Evolutionary conservation across 1,284 basidiomycete genomes (phyloP), one percentile per base, ranked within the genome.

Genomic region (Phellopilus nigrolimitatus): DNA sequence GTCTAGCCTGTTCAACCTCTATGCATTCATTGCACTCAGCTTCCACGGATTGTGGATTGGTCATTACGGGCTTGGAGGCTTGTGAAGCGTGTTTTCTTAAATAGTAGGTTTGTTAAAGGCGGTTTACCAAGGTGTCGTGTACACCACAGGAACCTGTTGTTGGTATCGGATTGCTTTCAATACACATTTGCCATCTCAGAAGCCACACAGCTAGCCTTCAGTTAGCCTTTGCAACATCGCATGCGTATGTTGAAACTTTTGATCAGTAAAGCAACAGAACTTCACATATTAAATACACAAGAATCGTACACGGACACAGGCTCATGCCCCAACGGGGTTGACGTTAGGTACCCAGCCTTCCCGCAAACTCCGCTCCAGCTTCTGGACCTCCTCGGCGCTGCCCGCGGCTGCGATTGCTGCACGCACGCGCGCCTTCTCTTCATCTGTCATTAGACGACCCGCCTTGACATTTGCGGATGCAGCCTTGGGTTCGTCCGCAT

Each of bases 341-440:
- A 84, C 74, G 54, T 79, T 75, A 36, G 91, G 91, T 64, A 93
- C 70, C 65, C 89, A 84, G 30, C 92, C 92, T 64, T 95, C 91
- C 59, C 84, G 82, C 63, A 95, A 69, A 73, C 86, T 91, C 68
- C 91, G 80, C 70, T 97, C 91, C 60, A 97, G 68, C 64, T 82
- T 79, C 65, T 88, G 79, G 60, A 97, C 85, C 70, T 97, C 93
- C 61, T 97, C 95, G 53, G 93, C 81, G 40, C 89, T 95, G 46
- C 84, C 86, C 25, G 95, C 95, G 56, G 84, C 82, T 56, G 90
- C 89, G 62, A 98, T 94, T 13, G 95, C 93, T 54, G 86, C 83
- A 64, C 88, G 88, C 57, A 98, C 90, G 61, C 85, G 82, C 62
- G 89, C 85, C 64, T 90, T 88, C 65, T 98, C 95, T 61, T 95